These are phyloP conservation scores for Begonia masoniana DNA, from an alignment of 306 rosid species.

Conservation along the genomic window DNA sequence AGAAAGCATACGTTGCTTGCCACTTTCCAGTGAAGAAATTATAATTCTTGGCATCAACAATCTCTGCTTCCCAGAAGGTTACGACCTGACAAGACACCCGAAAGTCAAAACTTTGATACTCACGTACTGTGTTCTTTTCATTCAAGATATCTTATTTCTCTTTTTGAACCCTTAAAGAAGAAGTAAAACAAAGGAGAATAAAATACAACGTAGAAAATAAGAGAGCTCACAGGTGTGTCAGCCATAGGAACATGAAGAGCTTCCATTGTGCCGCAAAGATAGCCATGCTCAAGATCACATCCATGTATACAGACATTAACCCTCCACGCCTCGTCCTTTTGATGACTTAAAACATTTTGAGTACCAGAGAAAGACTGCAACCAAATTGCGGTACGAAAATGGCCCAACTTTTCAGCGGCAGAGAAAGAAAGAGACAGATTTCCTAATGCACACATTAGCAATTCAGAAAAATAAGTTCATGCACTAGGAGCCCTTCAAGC, in stretches of 20 bases:
- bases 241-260: conserved; percentile 97
- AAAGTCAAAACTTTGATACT: not conserved
- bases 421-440: too few species aligned
- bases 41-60: conserved; percentile 80
- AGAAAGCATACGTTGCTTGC: conserved; percentile 61
- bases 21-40: conserved; percentile 97
- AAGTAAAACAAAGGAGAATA: too few species aligned
- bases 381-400: too few species aligned
- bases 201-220: too few species aligned
- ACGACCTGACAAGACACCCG: conserved; percentile 46
- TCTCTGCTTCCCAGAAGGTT: conserved; percentile 99
- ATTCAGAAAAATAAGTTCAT: too few species aligned
- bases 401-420: too few species aligned
- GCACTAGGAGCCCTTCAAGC: not conserved
- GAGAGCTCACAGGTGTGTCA: conserved; percentile 70
- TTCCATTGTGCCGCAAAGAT: conserved; percentile 95
- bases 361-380: conserved; percentile 86
- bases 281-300: conserved; percentile 88
- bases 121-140: too few species aligned
- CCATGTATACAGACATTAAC: conserved; percentile 91
- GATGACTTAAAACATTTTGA: conserved; percentile 67
- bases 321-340: conserved; percentile 95
- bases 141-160: too few species aligned
- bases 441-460: too few species aligned
- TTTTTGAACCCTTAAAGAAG: too few species aligned